Percentiles rank a stretch among this genome's conserved stretches.
These are phyloP conservation scores for Fallopia convolvulus DNA, from an alignment of 148 eudicot genomes.

Conservation along the genomic window DNA sequence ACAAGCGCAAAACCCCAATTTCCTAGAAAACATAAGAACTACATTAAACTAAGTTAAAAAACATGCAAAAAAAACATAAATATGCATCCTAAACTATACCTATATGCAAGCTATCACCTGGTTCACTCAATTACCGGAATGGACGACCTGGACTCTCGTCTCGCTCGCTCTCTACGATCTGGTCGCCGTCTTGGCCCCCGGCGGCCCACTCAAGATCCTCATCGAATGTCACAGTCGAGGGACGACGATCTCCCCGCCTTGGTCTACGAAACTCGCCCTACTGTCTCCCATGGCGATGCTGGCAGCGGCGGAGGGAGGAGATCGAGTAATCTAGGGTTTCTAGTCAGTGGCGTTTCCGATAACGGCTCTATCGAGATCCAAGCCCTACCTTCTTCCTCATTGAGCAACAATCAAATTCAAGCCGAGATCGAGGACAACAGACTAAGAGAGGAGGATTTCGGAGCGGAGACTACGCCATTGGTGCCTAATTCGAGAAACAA, in stretches of 20 bases:
- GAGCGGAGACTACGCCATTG: constrained; percentile 33
- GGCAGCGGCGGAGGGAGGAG: constrained; percentile 3
- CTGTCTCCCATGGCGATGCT: constrained; percentile 24
- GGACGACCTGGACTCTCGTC: constrained; percentile 96
- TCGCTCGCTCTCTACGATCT: constrained; percentile 79
- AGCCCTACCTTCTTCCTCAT: constrained; percentile 7
- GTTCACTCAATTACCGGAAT: constrained; percentile 90
- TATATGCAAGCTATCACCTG: no score
- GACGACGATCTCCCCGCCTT: constrained; percentile 83
- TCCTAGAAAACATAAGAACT: no score
- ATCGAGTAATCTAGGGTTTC: constrained; percentile 33
- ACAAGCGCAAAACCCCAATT: no score
- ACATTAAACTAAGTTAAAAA: no score
- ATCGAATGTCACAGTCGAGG: constrained; percentile 65
- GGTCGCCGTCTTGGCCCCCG: constrained; percentile 86
- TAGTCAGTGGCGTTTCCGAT: constrained; percentile 53
- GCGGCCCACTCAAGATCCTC: constrained; percentile 26
- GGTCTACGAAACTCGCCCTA: constrained; percentile 75
- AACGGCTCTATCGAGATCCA: constrained; percentile 46
- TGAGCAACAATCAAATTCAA: background rate
- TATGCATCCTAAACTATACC: no score
- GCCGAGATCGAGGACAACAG: background rate
- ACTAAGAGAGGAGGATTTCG: background rate
- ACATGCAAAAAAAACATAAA: no score
- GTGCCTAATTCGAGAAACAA: constrained; percentile 33